These are phyloP conservation scores for Amaranthus tricolor DNA, from an alignment of 179 eudicot genomes.

Conservation along the genomic window DNA sequence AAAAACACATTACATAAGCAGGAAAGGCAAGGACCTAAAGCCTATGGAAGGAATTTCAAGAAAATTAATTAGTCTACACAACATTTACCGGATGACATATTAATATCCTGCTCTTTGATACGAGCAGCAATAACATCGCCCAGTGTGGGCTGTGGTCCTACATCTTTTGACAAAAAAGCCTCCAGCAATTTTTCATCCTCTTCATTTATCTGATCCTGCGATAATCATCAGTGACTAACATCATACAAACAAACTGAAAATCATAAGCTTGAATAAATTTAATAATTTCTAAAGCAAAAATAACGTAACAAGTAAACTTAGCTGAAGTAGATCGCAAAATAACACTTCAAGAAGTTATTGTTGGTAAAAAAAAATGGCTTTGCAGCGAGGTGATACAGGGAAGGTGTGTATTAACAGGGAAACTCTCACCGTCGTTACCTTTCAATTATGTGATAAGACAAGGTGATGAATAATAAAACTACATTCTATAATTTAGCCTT, in stretches of 20 bases:
- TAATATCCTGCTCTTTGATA: constrained; percentile 62
- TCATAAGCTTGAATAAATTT: not conserved
- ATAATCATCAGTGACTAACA: not conserved
- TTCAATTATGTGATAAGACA: too few relatives aligned
- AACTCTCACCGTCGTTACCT: too few relatives aligned
- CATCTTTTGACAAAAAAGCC: constrained; percentile 60
- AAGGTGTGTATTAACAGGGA: not conserved
- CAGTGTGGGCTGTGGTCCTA: constrained; percentile 63
- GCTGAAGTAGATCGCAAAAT: not conserved
- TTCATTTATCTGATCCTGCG: constrained; percentile 62
- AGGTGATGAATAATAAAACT: too few relatives aligned
- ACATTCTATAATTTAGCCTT: too few relatives aligned
- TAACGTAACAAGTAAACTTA: not conserved
- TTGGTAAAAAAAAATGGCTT: too few relatives aligned
- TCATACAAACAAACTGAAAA: not conserved
- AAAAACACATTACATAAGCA: not conserved
- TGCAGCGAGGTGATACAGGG: too few relatives aligned
- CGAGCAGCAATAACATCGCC: constrained; percentile 73
- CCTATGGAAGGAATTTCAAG: not conserved
- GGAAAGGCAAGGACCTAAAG: not conserved
- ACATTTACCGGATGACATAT: constrained; percentile 56
- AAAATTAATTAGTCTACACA: not conserved
- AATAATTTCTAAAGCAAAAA: not conserved
- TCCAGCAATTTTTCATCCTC: constrained; percentile 81
- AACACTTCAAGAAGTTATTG: not conserved